Evolutionary conservation across 78 protist genomes (phyloP), one percentile per base, ranked within the genome.

Genomic region (Dictyostelium firmibasis): DNA sequence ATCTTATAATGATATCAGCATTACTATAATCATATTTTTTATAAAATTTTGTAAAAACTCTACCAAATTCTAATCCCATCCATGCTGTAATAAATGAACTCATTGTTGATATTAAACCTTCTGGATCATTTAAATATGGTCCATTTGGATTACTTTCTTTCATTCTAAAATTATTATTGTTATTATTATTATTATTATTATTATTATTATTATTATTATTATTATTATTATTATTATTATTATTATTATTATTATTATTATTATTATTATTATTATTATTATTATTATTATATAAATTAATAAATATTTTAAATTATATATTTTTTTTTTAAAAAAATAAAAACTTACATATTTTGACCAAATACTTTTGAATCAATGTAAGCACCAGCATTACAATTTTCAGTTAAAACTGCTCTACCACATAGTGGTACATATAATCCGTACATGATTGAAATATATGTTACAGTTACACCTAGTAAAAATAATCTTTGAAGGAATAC

Each of bases 1-100:
- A 89, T 64, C 86, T 35, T 4, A 81, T 13, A 11, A 89, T 16
- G 14, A 89, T 78, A 44, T 89, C 82, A 7, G 23, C 11, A 23
- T 79, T n/a, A 29, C 53, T n/a, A 20, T 78, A 79, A 13, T 29
- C 67, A 31, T 67, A 10, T 31, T 69, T 53, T 20, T n/a, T 44
- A 47, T 72, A 74, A 44, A 67, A 43, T 4, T n/a, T 38, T 8
- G 94, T 89, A 11, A 89, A 79, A 3, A 89, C 35, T 38, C 86
- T 53, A n/a, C 94, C 94, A 43, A 89, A 81, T 31, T 89, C 94
- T 9, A 89, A 60, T 29, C 94, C 94, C 85, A 78, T 81, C 94
- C 94, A 89, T 43, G 87, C 72, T 62, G 94, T 89, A 1, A 89
- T 69, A 47, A 69, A 89, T 41, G 94, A 85, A 57, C 41, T 81